Base-by-base conservation (phyloP, 2,329 filamentous ascomycete species). In the Arthrobotrys sinensis region DNA sequence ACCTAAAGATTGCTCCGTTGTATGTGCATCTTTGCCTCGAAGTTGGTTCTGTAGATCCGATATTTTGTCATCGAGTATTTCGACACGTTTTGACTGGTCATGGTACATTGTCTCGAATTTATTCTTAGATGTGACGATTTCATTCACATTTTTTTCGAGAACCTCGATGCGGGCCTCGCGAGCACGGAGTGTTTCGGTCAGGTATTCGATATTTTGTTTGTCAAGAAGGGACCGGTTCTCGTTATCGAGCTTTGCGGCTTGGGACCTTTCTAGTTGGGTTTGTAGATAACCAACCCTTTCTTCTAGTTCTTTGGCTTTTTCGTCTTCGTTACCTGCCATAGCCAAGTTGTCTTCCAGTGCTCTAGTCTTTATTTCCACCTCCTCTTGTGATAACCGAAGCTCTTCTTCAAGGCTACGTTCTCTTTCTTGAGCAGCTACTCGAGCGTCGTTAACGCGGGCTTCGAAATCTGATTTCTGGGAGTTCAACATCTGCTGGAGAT, bases 41-140 rank as follows among this genome's bases (percentile, higher is more conserved):
- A 79, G 62, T 14, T 80, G 72, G 3, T 78, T 70, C 28, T 81
- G 78, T 43, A 84, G 69, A 32, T 83, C 80, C 10, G 80, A 78
- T 50, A 80, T 80, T 66, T 78, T 53, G 28, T 76, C 67, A 19
- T 76, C 43, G n/a, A 63, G 50, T 8, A n/a, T 38, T n/a, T 63
- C 36, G 21, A 52, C 57, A 11, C 34, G 60, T 46, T 55, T 63
- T 12, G 43, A 55, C 50, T 68, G 57, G 5, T 67, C 63, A 0
- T 76, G 0, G 24, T 28, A 60, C 16, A 28, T 45, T 46, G 19
- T 21, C n/a, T 53, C 16, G n/a, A 50, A 32, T 1, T 46, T 21
- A 28, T 32, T 14, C 11, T 63, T 53, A 6, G 71, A 76, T n/a
- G 14, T 4, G 4, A 43, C 24, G 10, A 38, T 14, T 7, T 76